Percentiles rank a stretch among this genome's conserved stretches.
These are phyloP conservation scores for Diaporthe humulicola DNA, from an alignment of 2,329 filamentous ascomycete species.

Conservation along the genomic window DNA sequence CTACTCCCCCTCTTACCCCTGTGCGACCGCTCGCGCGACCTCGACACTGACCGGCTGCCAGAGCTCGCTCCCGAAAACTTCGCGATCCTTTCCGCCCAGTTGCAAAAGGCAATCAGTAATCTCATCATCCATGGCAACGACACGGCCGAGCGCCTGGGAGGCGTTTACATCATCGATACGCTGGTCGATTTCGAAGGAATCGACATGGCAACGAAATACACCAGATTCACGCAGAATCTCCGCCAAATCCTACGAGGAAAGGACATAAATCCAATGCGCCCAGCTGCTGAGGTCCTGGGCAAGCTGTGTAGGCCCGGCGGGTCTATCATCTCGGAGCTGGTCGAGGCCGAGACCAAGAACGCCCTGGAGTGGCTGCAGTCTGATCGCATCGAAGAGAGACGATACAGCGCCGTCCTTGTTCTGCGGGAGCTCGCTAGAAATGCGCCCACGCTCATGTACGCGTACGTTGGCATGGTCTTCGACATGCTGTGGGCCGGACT, in stretches of 20 bases:
- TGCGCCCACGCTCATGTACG: constrained; percentile 94
- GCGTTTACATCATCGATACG: constrained; percentile 90
- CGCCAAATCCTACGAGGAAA: constrained; percentile 90
- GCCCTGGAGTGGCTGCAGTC: constrained; percentile 97
- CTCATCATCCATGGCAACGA: constrained; percentile 89
- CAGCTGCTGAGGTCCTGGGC: constrained; percentile 89
- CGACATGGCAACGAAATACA: constrained; percentile 93
- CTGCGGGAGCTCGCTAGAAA: constrained; percentile 92
- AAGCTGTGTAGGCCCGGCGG: constrained; percentile 93
- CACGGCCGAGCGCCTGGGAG: constrained; percentile 89
- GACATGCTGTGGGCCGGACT: constrained; percentile 97
- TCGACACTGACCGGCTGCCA: constrained; percentile 46
- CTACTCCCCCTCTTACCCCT: neutral
- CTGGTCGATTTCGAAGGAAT: constrained; percentile 97
- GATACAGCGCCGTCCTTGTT: constrained; percentile 93
- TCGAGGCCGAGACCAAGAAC: constrained; percentile 96
- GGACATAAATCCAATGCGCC: constrained; percentile 90
- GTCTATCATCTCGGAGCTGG: constrained; percentile 92
- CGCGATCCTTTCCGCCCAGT: constrained; percentile 66
- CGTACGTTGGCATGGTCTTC: constrained; percentile 94
- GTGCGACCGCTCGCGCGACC: constrained; percentile 24
- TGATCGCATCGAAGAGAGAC: constrained; percentile 90
- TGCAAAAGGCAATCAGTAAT: constrained; percentile 69
- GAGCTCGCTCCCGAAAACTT: constrained; percentile 89
- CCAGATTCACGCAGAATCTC: constrained; percentile 91